phyloP scores from a whole-genome alignment of 2,329 filamentous ascomycete species.

The Nemania diffusa region DNA sequence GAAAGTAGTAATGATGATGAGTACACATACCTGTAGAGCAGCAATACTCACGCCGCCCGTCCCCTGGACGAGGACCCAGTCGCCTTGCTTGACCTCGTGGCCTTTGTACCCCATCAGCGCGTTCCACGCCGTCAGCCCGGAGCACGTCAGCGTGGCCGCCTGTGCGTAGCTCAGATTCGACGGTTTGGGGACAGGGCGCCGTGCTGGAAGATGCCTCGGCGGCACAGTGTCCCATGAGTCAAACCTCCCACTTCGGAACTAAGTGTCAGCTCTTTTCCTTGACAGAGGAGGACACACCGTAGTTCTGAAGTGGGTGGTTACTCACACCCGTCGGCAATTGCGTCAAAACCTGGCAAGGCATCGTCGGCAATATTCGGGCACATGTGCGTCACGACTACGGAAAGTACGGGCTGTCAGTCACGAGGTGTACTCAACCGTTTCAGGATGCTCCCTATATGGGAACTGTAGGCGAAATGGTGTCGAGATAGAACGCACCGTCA shows the following conservation, averaged over 20 bases:
- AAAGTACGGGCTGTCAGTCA: not conserved
- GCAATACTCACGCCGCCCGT: slow-evolving; percentile 55
- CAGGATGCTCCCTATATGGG: not conserved
- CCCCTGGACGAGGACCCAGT: slow-evolving; percentile 53
- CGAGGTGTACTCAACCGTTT: not conserved
- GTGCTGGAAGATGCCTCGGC: slow-evolving; percentile 60
- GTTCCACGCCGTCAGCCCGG: slow-evolving; percentile 63
- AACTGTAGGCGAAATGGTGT: not conserved
- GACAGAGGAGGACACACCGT: not conserved
- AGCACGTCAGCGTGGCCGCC: slow-evolving; percentile 60
- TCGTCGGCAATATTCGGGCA: slow-evolving; percentile 61
- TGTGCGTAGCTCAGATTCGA: slow-evolving; percentile 28
- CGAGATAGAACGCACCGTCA: slow-evolving; percentile 43
- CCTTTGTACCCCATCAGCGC: slow-evolving; percentile 59
- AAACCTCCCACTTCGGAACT: slow-evolving; percentile 59
- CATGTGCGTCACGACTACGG: slow-evolving; percentile 58
- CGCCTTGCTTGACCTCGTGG: slow-evolving; percentile 51
- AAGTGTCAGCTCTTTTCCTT: not conserved
- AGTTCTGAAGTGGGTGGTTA: not conserved
- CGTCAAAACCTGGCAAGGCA: slow-evolving; percentile 43
- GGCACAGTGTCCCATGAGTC: slow-evolving; percentile 59
- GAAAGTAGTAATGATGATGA: not conserved
- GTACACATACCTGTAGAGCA: slow-evolving; percentile 38
- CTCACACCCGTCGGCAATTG: slow-evolving; percentile 47
- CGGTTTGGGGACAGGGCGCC: slow-evolving; percentile 54